Evolutionary conservation across 2,329 filamentous ascomycete species (phyloP).

Genomic region (Teratosphaeria epicoccoides): DNA sequence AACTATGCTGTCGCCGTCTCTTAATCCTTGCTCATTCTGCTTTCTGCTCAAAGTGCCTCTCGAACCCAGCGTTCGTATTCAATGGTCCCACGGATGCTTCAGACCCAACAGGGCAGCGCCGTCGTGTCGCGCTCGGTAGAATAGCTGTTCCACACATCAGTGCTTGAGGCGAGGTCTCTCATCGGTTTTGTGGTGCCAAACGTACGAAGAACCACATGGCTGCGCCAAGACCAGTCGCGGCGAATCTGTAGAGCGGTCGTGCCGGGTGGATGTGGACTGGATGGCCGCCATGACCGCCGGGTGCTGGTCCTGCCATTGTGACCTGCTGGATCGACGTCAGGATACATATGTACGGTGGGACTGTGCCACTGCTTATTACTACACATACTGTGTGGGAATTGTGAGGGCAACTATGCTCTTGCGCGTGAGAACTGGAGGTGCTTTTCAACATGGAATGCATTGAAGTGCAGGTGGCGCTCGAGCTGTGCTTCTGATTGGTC

Average conservation of each 20-base stretch:
- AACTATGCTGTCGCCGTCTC: too few species aligned
- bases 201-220: slow-evolving; percentile 98
- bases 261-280: slow-evolving; percentile 50
- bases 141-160: slow-evolving; percentile 48
- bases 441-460: neutral
- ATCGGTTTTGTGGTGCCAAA: neutral
- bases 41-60: too few species aligned
- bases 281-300: slow-evolving; percentile 36
- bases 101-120: slow-evolving; percentile 80
- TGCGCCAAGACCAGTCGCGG: slow-evolving; percentile 77
- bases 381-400: neutral
- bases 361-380: too few species aligned
- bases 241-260: slow-evolving; percentile 68
- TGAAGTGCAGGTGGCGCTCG: neutral
- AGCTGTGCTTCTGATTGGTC: neutral
- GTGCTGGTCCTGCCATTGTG: slow-evolving; percentile 15
- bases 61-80: slow-evolving; percentile 28
- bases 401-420: too few species aligned
- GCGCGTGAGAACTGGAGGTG: neutral
- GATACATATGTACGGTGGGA: neutral
- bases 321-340: neutral
- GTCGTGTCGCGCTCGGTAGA: slow-evolving; percentile 95
- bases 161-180: too few species aligned
- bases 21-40: too few species aligned
- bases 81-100: slow-evolving; percentile 97